Base-by-base conservation (phyloP, 192 early-diverging fungal genomes). In the Podila epigama region DNA sequence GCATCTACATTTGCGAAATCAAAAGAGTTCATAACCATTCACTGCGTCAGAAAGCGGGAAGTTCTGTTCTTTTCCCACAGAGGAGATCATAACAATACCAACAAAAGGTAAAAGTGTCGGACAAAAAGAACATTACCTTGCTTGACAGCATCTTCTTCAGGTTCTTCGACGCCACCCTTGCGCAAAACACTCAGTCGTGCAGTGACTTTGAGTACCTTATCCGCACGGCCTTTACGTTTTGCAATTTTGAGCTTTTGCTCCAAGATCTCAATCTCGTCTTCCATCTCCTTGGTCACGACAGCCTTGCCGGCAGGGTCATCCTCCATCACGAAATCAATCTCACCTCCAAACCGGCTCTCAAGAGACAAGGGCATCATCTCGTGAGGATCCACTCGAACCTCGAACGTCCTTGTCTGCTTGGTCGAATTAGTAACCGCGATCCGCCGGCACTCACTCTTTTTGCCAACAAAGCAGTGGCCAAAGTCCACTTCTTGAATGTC, bases 231-330 rank as follows among this genome's bases (percentile, higher is more conserved):
- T 79, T 99, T 99, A 36, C 95, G 86, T 44, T 84, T 87, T 0
- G 95, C 96, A 72, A 99, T 99, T 83, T 99, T 99, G 50, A 97
- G 83, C 75, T 98, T 99, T 64, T 98, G 97, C 82, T 99, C 95
- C 67, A 98, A 71, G 59, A 89, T 86, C 85, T 99, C 97, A 51
- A 99, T 94, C 75, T 96, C 91, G 79, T 99, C 96, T 87, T 97
- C 94, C 52, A 91, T 89, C 41, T 94, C 93, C 66, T 92, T 68
- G 70, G 82, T 64, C 69, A 80, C 70, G 80, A 84, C 51, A 40
- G 82, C 79, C 39, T 67, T 27, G n/a, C 82, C 90, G 28, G 86
- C 81, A 37, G 81, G 82, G 28, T 86, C 87, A 48, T 89, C 87
- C 15, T 88, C 84, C 28, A 89, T 73, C 4, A 88, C 73, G 82